Base-by-base conservation (phyloP, 192 early-diverging fungal genomes). In the Haplosporangium gracile region DNA sequence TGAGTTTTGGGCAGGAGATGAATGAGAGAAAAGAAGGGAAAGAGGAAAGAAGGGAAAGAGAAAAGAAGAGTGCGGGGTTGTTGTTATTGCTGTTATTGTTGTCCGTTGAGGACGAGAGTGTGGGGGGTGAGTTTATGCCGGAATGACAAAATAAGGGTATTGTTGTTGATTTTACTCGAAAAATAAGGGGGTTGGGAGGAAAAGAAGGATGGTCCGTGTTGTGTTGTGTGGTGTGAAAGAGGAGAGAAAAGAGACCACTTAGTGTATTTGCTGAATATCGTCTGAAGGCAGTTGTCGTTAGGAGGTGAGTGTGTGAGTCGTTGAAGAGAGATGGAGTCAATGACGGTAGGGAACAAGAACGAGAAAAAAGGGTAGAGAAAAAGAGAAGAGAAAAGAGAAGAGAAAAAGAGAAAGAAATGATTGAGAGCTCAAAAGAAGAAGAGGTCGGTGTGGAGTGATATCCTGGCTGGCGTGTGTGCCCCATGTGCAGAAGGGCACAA, bases 331-430 rank as follows among this genome's bases (percentile, higher is more conserved):
- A 24, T 4, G 68, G 13, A 70, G 24, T 22, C 34, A 5, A 39
- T 70, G n/a, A 26, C 55, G 10, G 9, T 29, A 32, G 32, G 11
- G 29, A 60, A 24, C 9, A 39, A 65, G 77, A 69, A 70, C 47
- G n/a, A 45, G 60, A 38, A 73, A 24, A 51, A n/a, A 74, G 60
- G 63, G 29, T 57, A 49, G 45, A 63, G 77, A 77, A 26, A 69
- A 47, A 42, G 9, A 42, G 1, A 43, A 29, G 53, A 22, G 34
- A 49, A 20, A 8, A 13, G n/a, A 20, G 9, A 74, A 29, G 53
- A 22, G 34, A 57, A 24, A 34, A n/a, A 42, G 36, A 75, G 36
- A 47, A 55, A 75, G 39, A 38, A 71, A 42, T 22, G 70, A 7
- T 65, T 65, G 60, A 71, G 70, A 71, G 70, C 22, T 8, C 4